phyloP scores from a whole-genome alignment of 2,329 filamentous ascomycete species.

The Ceratocystis smalleyi region DNA sequence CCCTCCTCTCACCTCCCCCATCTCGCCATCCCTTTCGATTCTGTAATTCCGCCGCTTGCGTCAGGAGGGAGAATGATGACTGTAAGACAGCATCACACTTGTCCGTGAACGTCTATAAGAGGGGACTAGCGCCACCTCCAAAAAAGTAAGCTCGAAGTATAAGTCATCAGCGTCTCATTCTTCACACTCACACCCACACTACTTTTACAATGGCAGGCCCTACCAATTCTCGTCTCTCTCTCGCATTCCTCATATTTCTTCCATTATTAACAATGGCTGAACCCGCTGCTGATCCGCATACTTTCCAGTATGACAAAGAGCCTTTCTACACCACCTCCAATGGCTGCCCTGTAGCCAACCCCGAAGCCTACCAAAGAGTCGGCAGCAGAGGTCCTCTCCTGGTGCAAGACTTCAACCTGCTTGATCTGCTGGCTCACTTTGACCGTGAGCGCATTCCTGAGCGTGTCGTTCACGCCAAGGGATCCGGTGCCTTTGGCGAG shows the following conservation, averaged over 20 bases:
- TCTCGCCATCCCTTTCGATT: not conserved
- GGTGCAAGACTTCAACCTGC: constrained; percentile 36
- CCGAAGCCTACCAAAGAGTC: constrained; percentile 34
- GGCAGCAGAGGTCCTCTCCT: constrained; percentile 30
- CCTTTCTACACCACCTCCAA: constrained; percentile 45
- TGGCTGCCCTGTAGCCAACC: constrained; percentile 41
- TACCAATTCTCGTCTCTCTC: not conserved
- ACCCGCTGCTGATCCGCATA: constrained; percentile 4
- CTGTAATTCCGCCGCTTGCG: not conserved
- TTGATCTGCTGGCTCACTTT: constrained; percentile 43
- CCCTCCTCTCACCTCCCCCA: not conserved
- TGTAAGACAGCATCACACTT: not conserved
- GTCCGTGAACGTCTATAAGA: not conserved
- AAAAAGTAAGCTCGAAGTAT: not conserved
- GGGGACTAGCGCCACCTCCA: not conserved
- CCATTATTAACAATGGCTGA: not conserved
- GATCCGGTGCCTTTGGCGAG: constrained; percentile 37
- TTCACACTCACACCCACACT: not conserved
- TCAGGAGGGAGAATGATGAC: not conserved
- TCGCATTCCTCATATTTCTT: not conserved
- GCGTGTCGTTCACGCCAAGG: constrained; percentile 45
- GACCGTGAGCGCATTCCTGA: constrained; percentile 37
- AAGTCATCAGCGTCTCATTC: not conserved
- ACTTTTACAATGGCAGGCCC: not conserved
- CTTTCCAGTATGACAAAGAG: constrained; percentile 37